These are phyloP conservation scores for Triangularia setosa DNA, from an alignment of 2,329 filamentous ascomycete species.

Conservation along the genomic window DNA sequence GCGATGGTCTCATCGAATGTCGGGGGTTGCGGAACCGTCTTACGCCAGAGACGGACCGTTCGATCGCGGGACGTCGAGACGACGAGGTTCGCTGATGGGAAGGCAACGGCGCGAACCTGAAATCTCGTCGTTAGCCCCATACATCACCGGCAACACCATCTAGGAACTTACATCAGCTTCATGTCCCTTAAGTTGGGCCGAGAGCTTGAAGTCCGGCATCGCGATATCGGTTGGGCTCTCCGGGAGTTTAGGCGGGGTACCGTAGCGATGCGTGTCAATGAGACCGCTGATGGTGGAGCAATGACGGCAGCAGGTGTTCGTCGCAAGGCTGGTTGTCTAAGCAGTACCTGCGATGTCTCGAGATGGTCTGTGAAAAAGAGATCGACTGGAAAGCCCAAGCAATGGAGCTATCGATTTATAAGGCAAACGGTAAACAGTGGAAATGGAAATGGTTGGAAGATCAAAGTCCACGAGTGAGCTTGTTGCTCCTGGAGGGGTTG, in stretches of 20 bases:
- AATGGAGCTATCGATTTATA: constrained; percentile 16
- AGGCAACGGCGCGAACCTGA: constrained; percentile 83
- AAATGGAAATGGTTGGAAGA: constrained; percentile 23
- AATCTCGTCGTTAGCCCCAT: constrained; percentile 19
- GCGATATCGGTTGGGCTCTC: constrained; percentile 2
- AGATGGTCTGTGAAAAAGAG: not conserved
- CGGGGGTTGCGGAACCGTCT: constrained; percentile 54
- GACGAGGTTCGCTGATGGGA: constrained; percentile 67
- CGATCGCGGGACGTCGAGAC: constrained; percentile 89
- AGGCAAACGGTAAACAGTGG: constrained; percentile 11
- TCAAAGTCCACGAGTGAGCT: not conserved
- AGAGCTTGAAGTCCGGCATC: constrained; percentile 89
- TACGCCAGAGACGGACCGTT: constrained; percentile 83
- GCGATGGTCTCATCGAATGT: constrained; percentile 74
- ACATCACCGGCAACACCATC: not conserved
- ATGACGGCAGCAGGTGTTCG: not conserved
- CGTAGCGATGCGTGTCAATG: not conserved
- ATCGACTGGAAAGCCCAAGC: not conserved
- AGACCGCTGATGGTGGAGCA: not conserved
- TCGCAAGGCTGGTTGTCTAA: not conserved
- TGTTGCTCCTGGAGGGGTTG: constrained; percentile 15
- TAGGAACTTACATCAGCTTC: constrained; percentile 73
- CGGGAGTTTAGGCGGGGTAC: constrained; percentile 7
- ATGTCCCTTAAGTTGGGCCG: constrained; percentile 82
- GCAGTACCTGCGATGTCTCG: not conserved